Evolutionary conservation across 306 rosid genomes (phyloP), one percentile per base, ranked within the genome.

Genomic region (Sphenostylis stenocarpa): DNA sequence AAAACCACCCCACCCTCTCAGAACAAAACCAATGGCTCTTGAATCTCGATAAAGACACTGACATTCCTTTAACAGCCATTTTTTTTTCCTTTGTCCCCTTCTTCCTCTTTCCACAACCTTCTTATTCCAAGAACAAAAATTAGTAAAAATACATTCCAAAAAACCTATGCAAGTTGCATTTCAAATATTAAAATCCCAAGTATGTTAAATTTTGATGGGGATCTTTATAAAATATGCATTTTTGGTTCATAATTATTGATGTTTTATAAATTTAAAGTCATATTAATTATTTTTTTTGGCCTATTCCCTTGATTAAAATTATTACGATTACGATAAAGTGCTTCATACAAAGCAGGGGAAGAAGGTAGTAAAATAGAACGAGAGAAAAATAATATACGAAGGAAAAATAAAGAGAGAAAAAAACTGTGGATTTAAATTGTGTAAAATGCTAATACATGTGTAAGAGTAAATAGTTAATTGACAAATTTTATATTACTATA

Each of bases 11-110:
- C 24, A 62, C 10, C 62, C 56, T 58, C 20, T 58, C 20, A 48
- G 31, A 33, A 58, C 2, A 70, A 48, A 71, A 60, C 34, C 6
- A 11, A 49, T 64, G 85, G 78, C 78, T 77, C 69, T 55, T 70
- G 66, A 36, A 51, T 84, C 61, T 69, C 31, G 80, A 86, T 4
- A 57, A 77, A 49, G 87, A 83, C 82, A 41, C 11, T 62, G 60
- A 58, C 43, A 56, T 20, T 57, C 45, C 75, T 72, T 21, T 72
- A 31, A 26, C 28, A 26, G n/a, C n/a, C 29, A 26, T 26, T 26
- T 29, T 3, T 29, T 29, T 29, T 3, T 29, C 3, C 33, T 29
- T 3, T 72, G 53, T 53, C 49, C 11, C 39, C 19, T 66, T 80
- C 33, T 65, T 63, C 51, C 20, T 39, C 39, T 17, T 10, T 21